Evolutionary conservation across 2,329 filamentous ascomycete genomes (phyloP).

Genomic region (Curvularia sp.): DNA sequence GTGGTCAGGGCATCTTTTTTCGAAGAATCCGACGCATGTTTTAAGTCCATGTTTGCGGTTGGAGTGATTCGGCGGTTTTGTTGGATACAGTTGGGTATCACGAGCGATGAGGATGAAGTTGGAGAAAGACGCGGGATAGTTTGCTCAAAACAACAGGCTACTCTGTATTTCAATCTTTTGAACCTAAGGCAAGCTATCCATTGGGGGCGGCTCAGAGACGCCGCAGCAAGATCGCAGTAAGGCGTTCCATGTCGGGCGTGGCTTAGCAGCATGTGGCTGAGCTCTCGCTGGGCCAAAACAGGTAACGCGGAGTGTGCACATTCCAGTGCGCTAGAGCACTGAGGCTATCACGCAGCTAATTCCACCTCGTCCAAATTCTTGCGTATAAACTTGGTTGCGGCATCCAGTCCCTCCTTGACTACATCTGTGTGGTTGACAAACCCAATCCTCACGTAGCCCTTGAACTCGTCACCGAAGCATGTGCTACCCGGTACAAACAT

Average conservation of each 20-base stretch:
- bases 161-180: not conserved
- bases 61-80: not conserved
- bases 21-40: not conserved
- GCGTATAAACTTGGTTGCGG: conserved; percentile 61
- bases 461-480: conserved; percentile 75
- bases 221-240: not conserved
- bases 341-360: conserved; percentile 27
- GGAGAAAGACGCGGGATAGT: not conserved
- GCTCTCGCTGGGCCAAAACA: not conserved
- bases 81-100: not conserved
- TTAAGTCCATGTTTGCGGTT: not conserved
- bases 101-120: not conserved
- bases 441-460: conserved; percentile 78
- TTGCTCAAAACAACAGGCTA: not conserved
- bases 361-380: conserved; percentile 62
- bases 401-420: conserved; percentile 69
- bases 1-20: not conserved
- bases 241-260: conserved; percentile 1
- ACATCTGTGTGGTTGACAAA: conserved; percentile 75
- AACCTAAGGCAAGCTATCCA: not conserved
- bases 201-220: not conserved
- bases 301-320: not conserved
- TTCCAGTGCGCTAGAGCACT: not conserved
- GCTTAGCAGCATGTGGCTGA: not conserved
- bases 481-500: conserved; percentile 75